Evolutionary conservation across 2,329 filamentous ascomycete species (phyloP).

Genomic region (Talaromyces funiculosus): DNA sequence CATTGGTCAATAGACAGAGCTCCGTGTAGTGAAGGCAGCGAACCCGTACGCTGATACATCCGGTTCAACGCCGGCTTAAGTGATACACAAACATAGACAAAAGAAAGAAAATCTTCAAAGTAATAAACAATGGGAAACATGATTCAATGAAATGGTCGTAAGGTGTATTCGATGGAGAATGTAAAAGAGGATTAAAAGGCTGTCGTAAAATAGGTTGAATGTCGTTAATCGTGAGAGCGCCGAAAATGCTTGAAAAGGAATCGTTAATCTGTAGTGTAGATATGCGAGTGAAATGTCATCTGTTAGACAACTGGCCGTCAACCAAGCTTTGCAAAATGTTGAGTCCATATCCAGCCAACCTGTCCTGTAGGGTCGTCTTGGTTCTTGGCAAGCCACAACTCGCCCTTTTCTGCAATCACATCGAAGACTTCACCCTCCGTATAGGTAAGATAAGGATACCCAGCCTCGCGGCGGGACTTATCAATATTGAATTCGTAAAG

Average conservation of each 20-base stretch:
- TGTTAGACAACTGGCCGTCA: constrained; percentile 15
- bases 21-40: not conserved
- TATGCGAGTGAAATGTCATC: not conserved
- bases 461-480: constrained; percentile 82
- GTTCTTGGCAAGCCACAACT: constrained; percentile 95
- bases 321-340: constrained; percentile 73
- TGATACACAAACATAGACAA: not conserved
- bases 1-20: not conserved
- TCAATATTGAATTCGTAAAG: constrained; percentile 97
- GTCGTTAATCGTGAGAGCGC: constrained; percentile 8
- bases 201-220: constrained; percentile 1
- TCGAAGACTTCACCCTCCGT: constrained; percentile 91
- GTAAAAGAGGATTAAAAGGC: not conserved
- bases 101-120: not conserved
- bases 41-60: constrained; percentile 6
- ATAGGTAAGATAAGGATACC: constrained; percentile 94
- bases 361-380: constrained; percentile 77
- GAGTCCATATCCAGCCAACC: constrained; percentile 98
- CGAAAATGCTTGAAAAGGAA: constrained; percentile 11
- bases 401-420: constrained; percentile 92
- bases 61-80: not conserved
- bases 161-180: not conserved
- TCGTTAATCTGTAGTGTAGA: constrained; percentile 9
- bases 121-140: not conserved
- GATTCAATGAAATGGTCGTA: not conserved